Evolutionary conservation across 2,329 filamentous ascomycete species (phyloP).

Genomic region (Spiromastix sp.): DNA sequence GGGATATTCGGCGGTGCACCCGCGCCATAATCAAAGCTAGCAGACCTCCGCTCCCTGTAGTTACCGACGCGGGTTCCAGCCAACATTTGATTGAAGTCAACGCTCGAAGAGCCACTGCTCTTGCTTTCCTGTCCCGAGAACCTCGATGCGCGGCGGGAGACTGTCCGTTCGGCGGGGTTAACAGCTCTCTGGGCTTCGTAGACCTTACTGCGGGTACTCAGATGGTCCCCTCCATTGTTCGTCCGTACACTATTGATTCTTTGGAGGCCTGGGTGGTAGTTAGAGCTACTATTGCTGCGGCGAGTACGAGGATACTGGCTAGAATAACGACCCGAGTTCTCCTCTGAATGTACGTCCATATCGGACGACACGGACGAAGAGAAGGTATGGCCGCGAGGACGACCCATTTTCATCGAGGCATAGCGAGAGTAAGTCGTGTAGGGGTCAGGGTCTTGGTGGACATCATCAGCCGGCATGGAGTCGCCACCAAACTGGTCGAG

Average conservation of each 20-base stretch:
- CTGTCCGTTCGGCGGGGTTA: constrained; percentile 15
- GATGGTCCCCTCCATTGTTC: constrained; percentile 21
- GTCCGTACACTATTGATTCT: constrained; percentile 54
- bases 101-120: constrained; percentile 65
- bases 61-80: constrained; percentile 22
- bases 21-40: constrained; percentile 35
- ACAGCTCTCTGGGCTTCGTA: constrained; percentile 23
- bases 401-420: constrained; percentile 23
- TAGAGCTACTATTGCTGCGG: constrained; percentile 73
- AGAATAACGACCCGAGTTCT: constrained; percentile 30
- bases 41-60: constrained; percentile 28
- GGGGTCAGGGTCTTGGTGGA: constrained; percentile 29
- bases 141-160: constrained; percentile 31
- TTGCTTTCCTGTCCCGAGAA: constrained; percentile 57
- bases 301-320: constrained; percentile 40
- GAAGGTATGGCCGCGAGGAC: constrained; percentile 48
- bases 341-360: constrained; percentile 35
- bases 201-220: constrained; percentile 26
- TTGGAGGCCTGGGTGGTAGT: constrained; percentile 50
- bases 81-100: constrained; percentile 54
- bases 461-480: constrained; percentile 7
- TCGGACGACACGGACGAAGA: constrained; percentile 51
- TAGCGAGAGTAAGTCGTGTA: constrained; percentile 22
- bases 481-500: constrained; percentile 60
- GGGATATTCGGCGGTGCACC: constrained; percentile 16